Evolutionary conservation across 371 early-diverging fungal genomes (phyloP), one percentile per base, ranked within the genome.

Genomic region (Rhizopus microsporus): DNA sequence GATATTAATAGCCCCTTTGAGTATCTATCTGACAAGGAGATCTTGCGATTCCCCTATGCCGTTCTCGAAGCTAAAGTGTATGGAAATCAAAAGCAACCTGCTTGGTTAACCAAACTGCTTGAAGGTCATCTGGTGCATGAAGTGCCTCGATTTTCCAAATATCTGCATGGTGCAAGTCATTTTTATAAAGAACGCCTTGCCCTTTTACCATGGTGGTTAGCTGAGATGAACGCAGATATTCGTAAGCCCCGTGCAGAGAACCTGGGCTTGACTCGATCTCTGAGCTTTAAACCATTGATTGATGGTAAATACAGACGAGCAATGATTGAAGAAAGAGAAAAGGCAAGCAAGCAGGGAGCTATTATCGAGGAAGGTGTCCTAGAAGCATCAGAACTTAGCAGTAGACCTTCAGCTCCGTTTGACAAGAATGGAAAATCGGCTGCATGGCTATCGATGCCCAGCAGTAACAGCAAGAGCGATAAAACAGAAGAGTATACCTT

Each of bases 91-190:
- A 87, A 89, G 53, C 92, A 94, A 5, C 97, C 98, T 3, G 82
- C 88, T 40, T 99, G 99, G 99, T 92, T 98, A 30, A 79, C 85
- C 7, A 90, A 94, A 15, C 76, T 99, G 32, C 82, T 96, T 59
- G 86, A 92, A 47, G 83, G 88, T 59, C 89, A 93, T 60, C 74
- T 98, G 64, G 97, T 98, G 34, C 95, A 96, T 72, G 96, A 94
- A 44, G 98, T 98, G 5, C 97, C 98, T 49, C 95, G 96, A 64
- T 99, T 99, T 78, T 93, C 93, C 55, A 99, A 99, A 77, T 99
- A 94, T 77, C 85, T 97, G 49, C 99, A 99, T 79, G 99, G 99
- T 57, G 88, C 91, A 12, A 70, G 69, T 40, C 71, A 74, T 37
- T 71, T 78, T 61, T 72, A 68, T 37, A 64, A 56, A 9, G 62